Evolutionary conservation across 495 filamentous ascomycete genomes (phyloP), one percentile per base, ranked within the genome.

Genomic region (Penicillium cataractarum): DNA sequence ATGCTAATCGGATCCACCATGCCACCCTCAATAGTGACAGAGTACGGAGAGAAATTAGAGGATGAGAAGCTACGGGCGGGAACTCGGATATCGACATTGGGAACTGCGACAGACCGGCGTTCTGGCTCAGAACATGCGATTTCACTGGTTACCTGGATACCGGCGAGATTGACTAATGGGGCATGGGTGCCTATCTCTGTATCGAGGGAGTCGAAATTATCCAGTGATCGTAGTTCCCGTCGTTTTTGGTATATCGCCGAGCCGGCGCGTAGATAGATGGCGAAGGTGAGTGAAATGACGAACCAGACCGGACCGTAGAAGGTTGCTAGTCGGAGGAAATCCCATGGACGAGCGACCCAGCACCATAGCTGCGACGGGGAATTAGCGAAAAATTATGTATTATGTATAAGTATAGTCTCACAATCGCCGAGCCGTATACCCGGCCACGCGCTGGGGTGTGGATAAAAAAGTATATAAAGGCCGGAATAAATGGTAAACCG

Each of bases 231-330:
- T n/a, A 86, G 77, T 46, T 76, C 71, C 6, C 77, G 73, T 17
- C 83, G 75, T 50, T 80, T 77, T 29, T 76, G 68, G 66, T 86
- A 92, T 65, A 96, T 92, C 19, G 90, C 85, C 31, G 80, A 76
- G 13, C 92, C 91, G 46, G 89, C 87, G 31, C 87, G 82, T 32
- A 87, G 71, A 70, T 96, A 97, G 60, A 97, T 93, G 33, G 78
- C 75, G 44, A 91, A 81, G 12, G 92, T 93, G 35, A 88, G 60
- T 15, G 83, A 56, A 57, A 95, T 89, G 22, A 90, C 77, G 31
- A 92, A 90, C 92, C 92, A 96, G 29, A 94, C 87, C 8, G 92
- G 92, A 0, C 84, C 92, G 70, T 97, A 97, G 71, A 97, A 93
- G 31, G 84, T 82, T 12, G 87, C 86, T 49, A 96, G 86, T 32